Evolutionary conservation across 2,329 filamentous ascomycete species (phyloP).

Genomic region (Hysterium pulicare): DNA sequence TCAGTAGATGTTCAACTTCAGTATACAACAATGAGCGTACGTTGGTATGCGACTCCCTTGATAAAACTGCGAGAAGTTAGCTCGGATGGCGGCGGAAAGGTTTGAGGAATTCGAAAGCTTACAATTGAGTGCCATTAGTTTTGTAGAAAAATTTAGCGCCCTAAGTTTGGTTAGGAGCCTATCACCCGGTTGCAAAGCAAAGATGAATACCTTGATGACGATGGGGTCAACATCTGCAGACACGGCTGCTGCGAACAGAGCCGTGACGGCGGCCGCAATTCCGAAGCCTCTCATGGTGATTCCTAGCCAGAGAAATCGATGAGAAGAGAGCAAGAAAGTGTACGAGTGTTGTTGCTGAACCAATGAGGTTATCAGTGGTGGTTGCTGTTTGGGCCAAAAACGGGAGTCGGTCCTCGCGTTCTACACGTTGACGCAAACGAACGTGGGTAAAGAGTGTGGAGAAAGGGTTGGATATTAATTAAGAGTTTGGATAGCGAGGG

Average conservation of each 20-base stretch:
- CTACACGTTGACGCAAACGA: slow-evolving; percentile 6
- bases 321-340: slow-evolving; percentile 17
- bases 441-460: slow-evolving; percentile 7
- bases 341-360: slow-evolving; percentile 1
- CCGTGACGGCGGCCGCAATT: slow-evolving; percentile 50
- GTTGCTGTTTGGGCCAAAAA: slow-evolving; percentile 1
- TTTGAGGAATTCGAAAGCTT: slow-evolving; percentile 8
- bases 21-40: slow-evolving; percentile 36
- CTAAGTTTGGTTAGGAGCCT: slow-evolving; percentile 33
- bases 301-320: slow-evolving; percentile 17
- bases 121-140: slow-evolving; percentile 71
- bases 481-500: slow-evolving; percentile 6
- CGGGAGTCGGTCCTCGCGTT: neutral
- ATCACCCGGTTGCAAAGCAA: neutral
- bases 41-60: slow-evolving; percentile 92
- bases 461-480: slow-evolving; percentile 8
- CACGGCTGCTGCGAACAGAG: slow-evolving; percentile 49
- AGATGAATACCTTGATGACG: slow-evolving; percentile 60
- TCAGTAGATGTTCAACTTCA: slow-evolving; percentile 13
- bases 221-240: slow-evolving; percentile 61
- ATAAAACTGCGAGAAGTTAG: slow-evolving; percentile 59
- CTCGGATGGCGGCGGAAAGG: slow-evolving; percentile 8
- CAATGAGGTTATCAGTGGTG: slow-evolving; percentile 14
- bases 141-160: slow-evolving; percentile 88
- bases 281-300: slow-evolving; percentile 55